Conservation (phyloP, 257 asterid genomes). For the Capsicum chinense region DNA sequence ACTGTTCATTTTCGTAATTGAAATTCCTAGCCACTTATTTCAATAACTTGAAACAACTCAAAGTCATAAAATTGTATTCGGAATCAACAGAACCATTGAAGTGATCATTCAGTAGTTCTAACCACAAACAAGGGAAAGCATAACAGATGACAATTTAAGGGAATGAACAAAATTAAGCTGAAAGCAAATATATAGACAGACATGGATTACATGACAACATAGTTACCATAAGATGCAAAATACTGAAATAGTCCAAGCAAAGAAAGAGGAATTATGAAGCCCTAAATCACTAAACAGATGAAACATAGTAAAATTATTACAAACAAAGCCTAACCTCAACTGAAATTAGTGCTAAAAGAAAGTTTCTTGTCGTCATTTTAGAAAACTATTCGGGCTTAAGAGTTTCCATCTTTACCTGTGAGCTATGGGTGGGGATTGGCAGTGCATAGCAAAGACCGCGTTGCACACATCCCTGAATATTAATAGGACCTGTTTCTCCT, state of each 20-base stretch:
- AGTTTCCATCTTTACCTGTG: conserved; percentile 66
- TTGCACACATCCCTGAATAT: conserved; percentile 86
- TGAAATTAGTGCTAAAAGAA: not conserved
- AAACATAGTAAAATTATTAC: not conserved
- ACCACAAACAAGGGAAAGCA: not conserved
- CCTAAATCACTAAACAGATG: not conserved
- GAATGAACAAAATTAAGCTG: not conserved
- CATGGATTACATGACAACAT: not conserved
- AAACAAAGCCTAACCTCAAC: not conserved
- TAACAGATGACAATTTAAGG: not conserved
- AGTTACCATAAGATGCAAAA: not conserved
- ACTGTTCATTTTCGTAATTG: not conserved
- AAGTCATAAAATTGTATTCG: not conserved
- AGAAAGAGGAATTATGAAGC: not conserved
- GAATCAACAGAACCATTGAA: not conserved
- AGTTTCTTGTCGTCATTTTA: not conserved
- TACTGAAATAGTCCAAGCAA: conserved; percentile 8
- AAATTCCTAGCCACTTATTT: conserved; percentile 18
- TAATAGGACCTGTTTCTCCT: conserved; percentile 83
- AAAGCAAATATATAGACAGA: not conserved
- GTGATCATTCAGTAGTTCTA: not conserved
- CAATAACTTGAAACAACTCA: conserved; percentile 18
- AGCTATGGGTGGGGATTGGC: conserved; percentile 88
- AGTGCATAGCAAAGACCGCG: conserved; percentile 95
- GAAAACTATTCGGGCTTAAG: not conserved